Evolutionary conservation across 345 rosid species (phyloP), one percentile per base, ranked within the genome.

Genomic region (Excoecaria agallocha): DNA sequence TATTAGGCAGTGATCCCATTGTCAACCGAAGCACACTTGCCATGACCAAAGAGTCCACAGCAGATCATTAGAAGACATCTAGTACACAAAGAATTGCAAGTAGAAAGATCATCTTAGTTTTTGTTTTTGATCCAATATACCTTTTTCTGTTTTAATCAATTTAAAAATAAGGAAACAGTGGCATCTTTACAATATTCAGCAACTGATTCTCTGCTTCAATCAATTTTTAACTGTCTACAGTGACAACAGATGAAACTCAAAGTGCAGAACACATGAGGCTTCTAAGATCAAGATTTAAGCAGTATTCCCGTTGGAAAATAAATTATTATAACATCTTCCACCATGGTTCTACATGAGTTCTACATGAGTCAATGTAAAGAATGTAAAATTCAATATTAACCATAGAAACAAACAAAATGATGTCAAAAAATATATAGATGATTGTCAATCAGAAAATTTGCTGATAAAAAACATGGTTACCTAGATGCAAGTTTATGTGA

Each of bases 361-460:
- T n/a, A n/a, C n/a, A n/a, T 35, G 15, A 37, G 19, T 60, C 43
- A 60, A 17, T 30, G 43, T 35, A 35, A 3, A 30, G 19, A 22
- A 56, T 56, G 12, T 30, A 15, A 24, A 30, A 35, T 60, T 60
- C 15, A 60, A 30, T 35, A 68, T 15, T 41, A 35, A 48, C 45
- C 22, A 68, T 50, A 8, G 20, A 50, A 52, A 68, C 22, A 35
- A 68, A 48, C 57, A 69, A n/a, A 46, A 41, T 39, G 2, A 13
- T 41, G 22, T 22, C 8, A 68, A 30, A 70, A 52, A 69, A 51
- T 41, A 12, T 41, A 70, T 24, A 24, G 22, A 50, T 56, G 43
- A 70, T 55, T 38, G 22, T 70, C 51, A 56, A 70, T 70, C 38
- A 41, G 61, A 11, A 38, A n/a, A n/a, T 20, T 69, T 54, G 25